A percentile compares a stretch with the other conserved stretches of the same genome.
Evolutionary conservation across 148 eudicot genomes (phyloP).

Genomic region (Amaranthus cruentus): DNA sequence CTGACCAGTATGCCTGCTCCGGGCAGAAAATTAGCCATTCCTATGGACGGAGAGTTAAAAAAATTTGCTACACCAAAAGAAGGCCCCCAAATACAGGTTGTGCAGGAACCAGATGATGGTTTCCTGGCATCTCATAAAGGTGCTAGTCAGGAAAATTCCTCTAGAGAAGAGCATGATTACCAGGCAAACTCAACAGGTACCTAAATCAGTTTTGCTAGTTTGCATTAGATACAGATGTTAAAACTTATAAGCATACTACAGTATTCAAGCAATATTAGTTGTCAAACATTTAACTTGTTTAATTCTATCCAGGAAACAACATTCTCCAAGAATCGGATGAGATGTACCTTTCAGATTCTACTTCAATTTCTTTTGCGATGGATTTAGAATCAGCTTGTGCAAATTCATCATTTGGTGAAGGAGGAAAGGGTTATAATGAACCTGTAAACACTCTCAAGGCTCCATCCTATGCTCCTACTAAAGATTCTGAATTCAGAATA

Average conservation of each 20-base stretch:
- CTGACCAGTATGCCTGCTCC: slow-evolving; percentile 15
- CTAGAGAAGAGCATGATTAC: slow-evolving; percentile 9
- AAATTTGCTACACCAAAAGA: slow-evolving; percentile 10
- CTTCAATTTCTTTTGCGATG: not conserved
- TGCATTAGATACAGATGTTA: not conserved
- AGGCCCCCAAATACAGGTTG: slow-evolving; percentile 6
- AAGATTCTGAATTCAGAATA: slow-evolving; percentile 21
- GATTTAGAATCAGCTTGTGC: not conserved
- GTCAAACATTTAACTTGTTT: not conserved
- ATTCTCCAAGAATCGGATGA: slow-evolving; percentile 8
- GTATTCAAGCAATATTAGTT: not conserved
- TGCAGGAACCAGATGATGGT: slow-evolving; percentile 13
- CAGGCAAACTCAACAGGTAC: slow-evolving; percentile 31
- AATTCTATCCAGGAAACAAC: slow-evolving; percentile 2
- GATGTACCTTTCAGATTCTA: slow-evolving; percentile 4
- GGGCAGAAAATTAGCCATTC: slow-evolving; percentile 5
- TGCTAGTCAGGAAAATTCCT: not conserved
- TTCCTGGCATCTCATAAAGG: slow-evolving; percentile 6
- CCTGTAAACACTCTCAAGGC: slow-evolving; percentile 2
- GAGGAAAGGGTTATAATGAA: slow-evolving; percentile 2
- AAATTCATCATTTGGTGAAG: slow-evolving; percentile 8
- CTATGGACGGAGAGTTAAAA: not conserved
- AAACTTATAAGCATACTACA: not conserved
- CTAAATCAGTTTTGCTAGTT: slow-evolving; percentile 3
- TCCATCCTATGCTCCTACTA: slow-evolving; percentile 12